These are phyloP conservation scores for Maudiozyma bulderi DNA, from an alignment of 805 yeast species.

Conservation along the genomic window DNA sequence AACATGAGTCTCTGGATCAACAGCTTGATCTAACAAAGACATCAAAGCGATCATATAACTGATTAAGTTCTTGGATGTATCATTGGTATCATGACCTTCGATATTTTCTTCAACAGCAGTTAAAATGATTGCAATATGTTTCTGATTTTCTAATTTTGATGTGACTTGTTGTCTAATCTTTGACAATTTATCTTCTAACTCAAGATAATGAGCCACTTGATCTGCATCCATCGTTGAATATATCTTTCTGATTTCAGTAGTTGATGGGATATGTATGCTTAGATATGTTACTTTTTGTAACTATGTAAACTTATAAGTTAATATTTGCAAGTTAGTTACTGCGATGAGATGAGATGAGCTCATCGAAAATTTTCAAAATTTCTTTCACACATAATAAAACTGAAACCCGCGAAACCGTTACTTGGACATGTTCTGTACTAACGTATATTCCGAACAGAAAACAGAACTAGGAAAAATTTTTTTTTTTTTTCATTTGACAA, in stretches of 20 bases:
- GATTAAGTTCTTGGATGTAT: constrained; percentile 52
- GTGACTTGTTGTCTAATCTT: constrained; percentile 61
- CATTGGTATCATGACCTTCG: constrained; percentile 40
- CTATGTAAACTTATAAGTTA: background rate
- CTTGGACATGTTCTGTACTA: too few relatives aligned
- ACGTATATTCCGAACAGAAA: too few relatives aligned
- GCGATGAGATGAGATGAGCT: constrained; percentile 25
- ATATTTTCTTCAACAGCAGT: constrained; percentile 88
- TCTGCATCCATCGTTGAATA: constrained; percentile 21
- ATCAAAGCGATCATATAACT: constrained; percentile 81
- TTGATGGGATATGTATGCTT: background rate
- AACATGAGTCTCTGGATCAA: constrained; percentile 38
- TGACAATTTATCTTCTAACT: constrained; percentile 52
- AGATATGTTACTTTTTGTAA: background rate
- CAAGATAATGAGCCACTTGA: constrained; percentile 31
- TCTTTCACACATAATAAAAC: background rate
- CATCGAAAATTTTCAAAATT: background rate
- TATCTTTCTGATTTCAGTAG: background rate
- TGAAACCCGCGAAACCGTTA: too few relatives aligned
- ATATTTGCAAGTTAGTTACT: constrained; percentile 3
- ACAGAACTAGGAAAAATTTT: too few relatives aligned
- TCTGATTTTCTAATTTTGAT: constrained; percentile 82
- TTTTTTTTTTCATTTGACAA: too few relatives aligned
- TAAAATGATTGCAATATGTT: constrained; percentile 71
- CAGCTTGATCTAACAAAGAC: constrained; percentile 68